Conservation (phyloP, 495 filamentous ascomycete genomes). For the Daldinia caldariorum region DNA sequence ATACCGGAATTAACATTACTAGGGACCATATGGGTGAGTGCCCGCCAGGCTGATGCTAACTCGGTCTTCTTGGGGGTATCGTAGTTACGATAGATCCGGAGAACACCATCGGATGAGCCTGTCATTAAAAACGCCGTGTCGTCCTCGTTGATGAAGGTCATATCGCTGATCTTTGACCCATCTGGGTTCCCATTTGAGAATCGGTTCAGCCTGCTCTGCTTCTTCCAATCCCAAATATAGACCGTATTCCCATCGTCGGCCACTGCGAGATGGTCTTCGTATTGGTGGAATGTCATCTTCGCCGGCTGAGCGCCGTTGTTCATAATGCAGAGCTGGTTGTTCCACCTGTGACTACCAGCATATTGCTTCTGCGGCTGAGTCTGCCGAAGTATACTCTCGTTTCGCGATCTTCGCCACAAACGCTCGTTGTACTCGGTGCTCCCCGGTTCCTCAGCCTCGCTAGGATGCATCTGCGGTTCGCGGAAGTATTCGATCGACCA, state of each 20-base stretch:
- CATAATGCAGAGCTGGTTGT: constrained; percentile 76
- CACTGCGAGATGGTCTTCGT: constrained; percentile 94
- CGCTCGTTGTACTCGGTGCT: constrained; percentile 97
- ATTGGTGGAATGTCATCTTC: constrained; percentile 97
- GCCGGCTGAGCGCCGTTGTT: constrained; percentile 87
- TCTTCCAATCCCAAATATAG: constrained; percentile 93
- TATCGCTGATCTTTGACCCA: constrained; percentile 90
- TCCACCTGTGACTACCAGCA: constrained; percentile 86
- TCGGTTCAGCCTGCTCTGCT: constrained; percentile 72
- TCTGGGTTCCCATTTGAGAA: constrained; percentile 95
- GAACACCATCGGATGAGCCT: constrained; percentile 91
- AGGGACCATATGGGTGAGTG: constrained; percentile 88
- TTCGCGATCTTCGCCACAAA: constrained; percentile 90
- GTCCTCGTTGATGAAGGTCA: constrained; percentile 97
- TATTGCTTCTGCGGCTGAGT: constrained; percentile 93
- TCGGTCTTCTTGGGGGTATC: constrained; percentile 75
- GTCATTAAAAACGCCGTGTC: constrained; percentile 95
- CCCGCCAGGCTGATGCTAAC: constrained; percentile 91
- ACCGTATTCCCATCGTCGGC: constrained; percentile 91
- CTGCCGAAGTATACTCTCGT: constrained; percentile 88
- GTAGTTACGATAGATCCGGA: constrained; percentile 94
- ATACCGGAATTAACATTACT: constrained; percentile 93
- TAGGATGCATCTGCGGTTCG: constrained; percentile 97
- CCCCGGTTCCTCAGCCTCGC: constrained; percentile 94
- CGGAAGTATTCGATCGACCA: constrained; percentile 99